Evolutionary conservation across 2,329 filamentous ascomycete genomes (phyloP), one percentile per base, ranked within the genome.

Genomic region (Botrytis fabae): DNA sequence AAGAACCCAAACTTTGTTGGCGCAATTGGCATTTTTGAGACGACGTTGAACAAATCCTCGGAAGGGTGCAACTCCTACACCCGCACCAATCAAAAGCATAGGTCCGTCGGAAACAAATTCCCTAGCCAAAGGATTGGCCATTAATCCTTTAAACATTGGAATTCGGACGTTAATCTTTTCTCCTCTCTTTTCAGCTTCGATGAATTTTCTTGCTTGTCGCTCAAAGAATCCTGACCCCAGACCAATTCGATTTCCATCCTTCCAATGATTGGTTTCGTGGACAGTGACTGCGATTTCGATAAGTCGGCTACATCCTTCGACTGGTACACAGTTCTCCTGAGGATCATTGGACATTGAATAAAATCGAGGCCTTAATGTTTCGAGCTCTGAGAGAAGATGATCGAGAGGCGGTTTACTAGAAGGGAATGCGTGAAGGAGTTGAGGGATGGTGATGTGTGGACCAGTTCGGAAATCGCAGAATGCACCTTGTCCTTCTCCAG

Each of bases 331-430:
- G 42, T 77, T 78, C 77, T 97, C 90, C 76, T 96, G 93, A 0
- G 96, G 96, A 80, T 99, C 96, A 81, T 97, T 98, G 71, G 95
- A 98, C 22, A 99, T 90, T 6, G 95, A 98, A 85, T 99, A 99
- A 85, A 99, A 99, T 74, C 96, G 93, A 4, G 96, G 96, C 95
- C 98, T 98, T 69, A 98, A 87, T 66, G 93, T 92, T 78, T 92
- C 93, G 70, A 98, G 88, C 61, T 92, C 88, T 3, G 92, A 93
- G 51, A 98, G 87, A 18, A 99, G 86, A 74, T 90, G 86, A 71
- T 96, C 93, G 78, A 99, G 86, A 6, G 95, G 94, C 70, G 96
- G 96, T 81, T 94, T 93, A 10, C 93, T 90, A 59, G 94, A 97
- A 3, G 96, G 94, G 85, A 99, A 99, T 2, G 96, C 96, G 80